These are phyloP conservation scores for Cordyceps farinosa DNA, from an alignment of 2,329 filamentous ascomycete species.

Conservation along the genomic window DNA sequence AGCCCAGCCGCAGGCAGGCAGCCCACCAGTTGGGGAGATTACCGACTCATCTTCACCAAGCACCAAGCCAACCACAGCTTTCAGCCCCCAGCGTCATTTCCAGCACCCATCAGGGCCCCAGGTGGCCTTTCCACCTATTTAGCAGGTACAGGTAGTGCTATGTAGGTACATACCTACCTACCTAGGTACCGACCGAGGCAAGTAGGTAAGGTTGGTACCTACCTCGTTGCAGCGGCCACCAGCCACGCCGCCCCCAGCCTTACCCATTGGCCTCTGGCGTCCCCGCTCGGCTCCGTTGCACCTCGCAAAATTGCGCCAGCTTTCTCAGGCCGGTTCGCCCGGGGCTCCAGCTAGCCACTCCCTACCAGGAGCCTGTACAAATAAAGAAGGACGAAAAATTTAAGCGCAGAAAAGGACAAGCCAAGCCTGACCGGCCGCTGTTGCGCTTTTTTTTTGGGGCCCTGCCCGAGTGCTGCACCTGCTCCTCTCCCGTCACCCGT, in stretches of 20 bases:
- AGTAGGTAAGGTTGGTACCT: too few relatives aligned
- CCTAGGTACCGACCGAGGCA: conserved; percentile 8
- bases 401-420: neutral
- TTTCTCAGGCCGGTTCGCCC: neutral
- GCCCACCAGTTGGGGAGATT: neutral
- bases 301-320: conserved; percentile 1
- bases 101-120: neutral
- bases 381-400: conserved; percentile 5
- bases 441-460: neutral
- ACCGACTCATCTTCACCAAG: neutral
- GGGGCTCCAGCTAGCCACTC: neutral
- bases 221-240: neutral
- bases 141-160: too few relatives aligned
- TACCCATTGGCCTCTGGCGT: neutral
- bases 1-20: too few relatives aligned
- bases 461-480: neutral
- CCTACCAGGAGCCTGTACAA: neutral
- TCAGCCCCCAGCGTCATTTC: neutral
- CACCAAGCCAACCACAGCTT: neutral
- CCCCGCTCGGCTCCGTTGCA: conserved; percentile 3
- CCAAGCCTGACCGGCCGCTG: neutral
- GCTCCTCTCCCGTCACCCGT: neutral
- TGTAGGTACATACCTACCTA: neutral
- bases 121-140: neutral
- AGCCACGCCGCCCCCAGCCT: conserved; percentile 11